These are phyloP conservation scores for Fragaria vesca DNA, from an alignment of 306 rosid genomes.

Conservation along the genomic window DNA sequence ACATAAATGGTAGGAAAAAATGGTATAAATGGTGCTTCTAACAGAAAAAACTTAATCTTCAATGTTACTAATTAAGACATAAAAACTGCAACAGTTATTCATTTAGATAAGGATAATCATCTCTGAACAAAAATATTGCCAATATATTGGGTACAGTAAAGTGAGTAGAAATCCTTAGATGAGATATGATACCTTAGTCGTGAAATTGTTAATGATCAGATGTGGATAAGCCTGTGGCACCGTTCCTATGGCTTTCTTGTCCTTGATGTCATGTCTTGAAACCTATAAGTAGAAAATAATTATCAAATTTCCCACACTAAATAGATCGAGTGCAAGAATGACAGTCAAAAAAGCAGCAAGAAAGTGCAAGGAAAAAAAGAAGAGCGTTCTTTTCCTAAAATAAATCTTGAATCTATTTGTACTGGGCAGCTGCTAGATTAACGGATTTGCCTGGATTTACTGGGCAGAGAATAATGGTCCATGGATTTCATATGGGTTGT, in stretches of 20 bases:
- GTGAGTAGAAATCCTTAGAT: background rate
- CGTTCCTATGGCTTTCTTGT: conserved; percentile 73
- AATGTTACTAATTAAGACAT: background rate
- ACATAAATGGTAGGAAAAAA: too few relatives aligned
- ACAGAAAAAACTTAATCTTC: background rate
- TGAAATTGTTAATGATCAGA: conserved; percentile 44
- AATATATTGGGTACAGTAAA: background rate
- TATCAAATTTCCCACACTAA: conserved; percentile 19
- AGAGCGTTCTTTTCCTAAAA: background rate
- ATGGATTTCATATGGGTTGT: background rate
- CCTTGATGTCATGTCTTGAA: conserved; percentile 90
- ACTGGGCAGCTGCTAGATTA: background rate
- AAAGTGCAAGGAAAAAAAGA: background rate
- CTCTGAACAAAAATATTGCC: background rate
- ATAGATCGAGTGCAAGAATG: conserved; percentile 11
- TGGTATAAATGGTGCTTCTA: background rate
- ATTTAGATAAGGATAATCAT: background rate
- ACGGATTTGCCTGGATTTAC: background rate
- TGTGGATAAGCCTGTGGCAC: conserved; percentile 95
- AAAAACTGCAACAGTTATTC: background rate
- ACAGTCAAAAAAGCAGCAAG: background rate
- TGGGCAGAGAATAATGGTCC: background rate
- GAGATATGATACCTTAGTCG: too few relatives aligned
- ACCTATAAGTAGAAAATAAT: conserved; percentile 48
- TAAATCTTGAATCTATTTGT: background rate